Percentiles rank a stretch among this genome's conserved stretches.
Evolutionary conservation across 306 rosid species (phyloP).

Genomic region (Neltuma alba): DNA sequence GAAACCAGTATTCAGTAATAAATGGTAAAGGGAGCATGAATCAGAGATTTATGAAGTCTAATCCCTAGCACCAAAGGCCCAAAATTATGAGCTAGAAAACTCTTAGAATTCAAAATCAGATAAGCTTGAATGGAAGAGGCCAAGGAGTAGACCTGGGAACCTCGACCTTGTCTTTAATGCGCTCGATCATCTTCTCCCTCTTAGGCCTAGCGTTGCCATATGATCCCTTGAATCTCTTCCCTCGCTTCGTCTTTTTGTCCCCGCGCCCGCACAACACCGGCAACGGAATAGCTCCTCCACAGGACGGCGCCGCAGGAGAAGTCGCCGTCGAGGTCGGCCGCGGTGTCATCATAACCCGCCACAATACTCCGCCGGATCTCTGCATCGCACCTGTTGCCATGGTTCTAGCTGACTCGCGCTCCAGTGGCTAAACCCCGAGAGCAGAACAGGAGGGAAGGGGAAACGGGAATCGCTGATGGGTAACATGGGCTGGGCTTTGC

Average conservation of each 20-base stretch:
- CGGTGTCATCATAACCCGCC: constrained; percentile 56
- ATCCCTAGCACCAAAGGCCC: constrained; percentile 30
- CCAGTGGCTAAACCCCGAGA: background rate
- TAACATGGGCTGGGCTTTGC: background rate
- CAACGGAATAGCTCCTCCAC: constrained; percentile 31
- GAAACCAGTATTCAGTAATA: background rate
- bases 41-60: background rate
- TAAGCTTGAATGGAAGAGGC: constrained; percentile 98
- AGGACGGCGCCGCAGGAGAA: background rate
- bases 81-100: background rate
- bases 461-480: background rate
- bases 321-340: constrained; percentile 24
- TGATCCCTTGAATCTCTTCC: constrained; percentile 93
- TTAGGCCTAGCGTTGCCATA: constrained; percentile 79
- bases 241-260: constrained; percentile 91
- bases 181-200: constrained; percentile 91
- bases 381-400: constrained; percentile 60
- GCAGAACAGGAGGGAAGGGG: background rate
- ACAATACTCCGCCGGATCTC: constrained; percentile 58
- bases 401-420: background rate
- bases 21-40: constrained; percentile 18
- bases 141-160: constrained; percentile 98
- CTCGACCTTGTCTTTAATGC: constrained; percentile 89
- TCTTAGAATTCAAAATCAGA: constrained; percentile 44
- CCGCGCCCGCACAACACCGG: constrained; percentile 86